A percentile compares a stretch with the other conserved stretches of the same genome.
phyloP scores from a whole-genome alignment of 768 basidiomycete genomes.

The Termitomyces sp. region DNA sequence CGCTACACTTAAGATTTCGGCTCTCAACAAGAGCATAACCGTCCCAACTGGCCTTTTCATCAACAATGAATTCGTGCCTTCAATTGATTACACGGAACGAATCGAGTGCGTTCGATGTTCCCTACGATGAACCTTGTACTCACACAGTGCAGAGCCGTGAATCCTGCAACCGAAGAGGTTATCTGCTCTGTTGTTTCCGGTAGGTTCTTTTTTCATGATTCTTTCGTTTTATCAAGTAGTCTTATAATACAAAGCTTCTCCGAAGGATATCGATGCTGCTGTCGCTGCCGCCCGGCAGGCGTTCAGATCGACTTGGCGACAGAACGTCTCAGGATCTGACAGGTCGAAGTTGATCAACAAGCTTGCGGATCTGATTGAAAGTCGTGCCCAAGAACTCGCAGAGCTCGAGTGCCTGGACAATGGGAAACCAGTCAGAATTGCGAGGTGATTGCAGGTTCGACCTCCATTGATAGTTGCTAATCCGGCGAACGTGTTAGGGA shows the following conservation, averaged over 20 bases:
- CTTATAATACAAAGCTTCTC: slow-evolving; percentile 59
- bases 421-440: slow-evolving; percentile 77
- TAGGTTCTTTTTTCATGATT: slow-evolving; percentile 14
- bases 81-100: slow-evolving; percentile 60
- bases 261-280: slow-evolving; percentile 78
- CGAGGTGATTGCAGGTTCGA: slow-evolving; percentile 23
- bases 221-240: background rate
- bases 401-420: slow-evolving; percentile 87
- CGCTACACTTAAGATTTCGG: slow-evolving; percentile 36
- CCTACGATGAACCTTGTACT: slow-evolving; percentile 19
- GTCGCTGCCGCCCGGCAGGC: slow-evolving; percentile 81
- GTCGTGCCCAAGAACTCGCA: slow-evolving; percentile 76
- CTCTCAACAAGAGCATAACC: slow-evolving; percentile 45
- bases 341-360: slow-evolving; percentile 79
- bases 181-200: slow-evolving; percentile 70
- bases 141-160: slow-evolving; percentile 51
- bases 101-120: slow-evolving; percentile 49
- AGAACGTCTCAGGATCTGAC: slow-evolving; percentile 81
- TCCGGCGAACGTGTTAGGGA: slow-evolving; percentile 47
- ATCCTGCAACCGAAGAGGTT: slow-evolving; percentile 76
- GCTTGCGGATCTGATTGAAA: slow-evolving; percentile 87
- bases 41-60: slow-evolving; percentile 88
- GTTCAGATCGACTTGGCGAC: slow-evolving; percentile 85
- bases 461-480: background rate
- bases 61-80: slow-evolving; percentile 82